phyloP scores from a whole-genome alignment of 768 basidiomycete species.

The Rossbeevera mucosa region DNA sequence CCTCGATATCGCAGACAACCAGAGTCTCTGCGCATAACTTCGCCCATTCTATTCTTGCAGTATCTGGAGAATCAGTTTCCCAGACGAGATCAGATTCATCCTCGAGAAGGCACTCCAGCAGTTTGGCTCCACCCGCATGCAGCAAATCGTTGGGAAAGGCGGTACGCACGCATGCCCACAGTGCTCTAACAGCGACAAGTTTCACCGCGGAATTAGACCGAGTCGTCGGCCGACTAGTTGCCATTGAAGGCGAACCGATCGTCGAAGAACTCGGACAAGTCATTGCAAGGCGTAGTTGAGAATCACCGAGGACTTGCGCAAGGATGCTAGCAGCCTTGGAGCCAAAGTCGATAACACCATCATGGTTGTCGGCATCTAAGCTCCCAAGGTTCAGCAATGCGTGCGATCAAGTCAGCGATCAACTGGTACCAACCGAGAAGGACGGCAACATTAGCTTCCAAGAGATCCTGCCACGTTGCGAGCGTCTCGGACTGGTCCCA shows the following conservation, averaged over 20 bases:
- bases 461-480: conserved; percentile 53
- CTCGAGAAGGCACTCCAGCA: conserved; percentile 48
- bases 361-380: conserved; percentile 42
- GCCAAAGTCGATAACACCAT: conserved; percentile 37
- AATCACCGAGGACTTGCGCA: conserved; percentile 45
- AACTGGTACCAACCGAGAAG: conserved; percentile 53
- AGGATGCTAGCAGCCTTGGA: conserved; percentile 41
- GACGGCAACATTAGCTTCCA: conserved; percentile 44
- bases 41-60: conserved; percentile 55
- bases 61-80: conserved; percentile 39
- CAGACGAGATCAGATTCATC: conserved; percentile 43
- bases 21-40: conserved; percentile 53
- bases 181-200: conserved; percentile 50
- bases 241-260: conserved; percentile 1
- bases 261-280: conserved; percentile 18
- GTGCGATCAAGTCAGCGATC: conserved; percentile 2
- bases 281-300: conserved; percentile 39
- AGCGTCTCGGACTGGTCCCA: conserved; percentile 42
- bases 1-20: conserved; percentile 42
- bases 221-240: conserved; percentile 1
- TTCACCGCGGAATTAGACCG: conserved; percentile 48
- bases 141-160: conserved; percentile 42
- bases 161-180: conserved; percentile 49
- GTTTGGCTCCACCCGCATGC: conserved; percentile 37
- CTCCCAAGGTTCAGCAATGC: conserved; percentile 6